A percentile compares a stretch with the other conserved stretches of the same genome.
phyloP scores from a whole-genome alignment of 768 basidiomycete genomes.

The Mycena metata region DNA sequence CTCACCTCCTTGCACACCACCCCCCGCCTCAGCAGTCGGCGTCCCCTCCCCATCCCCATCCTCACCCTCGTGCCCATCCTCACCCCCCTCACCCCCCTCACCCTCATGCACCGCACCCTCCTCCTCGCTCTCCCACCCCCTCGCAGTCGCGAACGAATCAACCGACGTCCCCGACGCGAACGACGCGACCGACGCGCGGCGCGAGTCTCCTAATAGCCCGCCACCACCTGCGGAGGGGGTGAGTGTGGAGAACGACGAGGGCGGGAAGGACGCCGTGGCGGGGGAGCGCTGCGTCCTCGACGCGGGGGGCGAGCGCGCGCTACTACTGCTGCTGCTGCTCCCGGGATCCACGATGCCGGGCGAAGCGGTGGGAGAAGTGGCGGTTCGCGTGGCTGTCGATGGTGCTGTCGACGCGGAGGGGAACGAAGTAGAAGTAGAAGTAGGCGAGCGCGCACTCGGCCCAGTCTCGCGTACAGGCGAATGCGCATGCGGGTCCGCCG shows the following conservation, averaged over 20 bases:
- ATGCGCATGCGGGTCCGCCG: slow-evolving; percentile 30
- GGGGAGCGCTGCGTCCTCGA: no score
- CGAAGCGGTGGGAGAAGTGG: no score
- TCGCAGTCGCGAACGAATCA: slow-evolving; percentile 33
- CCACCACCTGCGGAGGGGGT: no score
- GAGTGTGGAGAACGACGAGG: no score
- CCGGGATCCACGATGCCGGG: no score
- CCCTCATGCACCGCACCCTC: background rate
- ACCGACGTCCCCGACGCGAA: slow-evolving; percentile 26
- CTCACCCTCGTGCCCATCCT: background rate
- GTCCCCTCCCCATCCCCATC: background rate
- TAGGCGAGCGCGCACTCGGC: background rate
- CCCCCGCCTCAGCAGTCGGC: background rate
- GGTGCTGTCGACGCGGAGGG: background rate
- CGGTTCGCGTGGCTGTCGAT: background rate
- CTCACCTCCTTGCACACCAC: background rate
- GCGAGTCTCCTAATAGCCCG: background rate
- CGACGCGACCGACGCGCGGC: slow-evolving; percentile 19
- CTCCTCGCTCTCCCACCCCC: slow-evolving; percentile 4
- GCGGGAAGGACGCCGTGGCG: background rate
- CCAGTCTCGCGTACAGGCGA: background rate
- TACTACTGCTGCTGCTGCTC: no score
- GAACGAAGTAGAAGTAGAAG: background rate
- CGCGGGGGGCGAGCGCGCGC: no score
- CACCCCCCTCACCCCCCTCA: background rate